A percentile compares a stretch with the other conserved stretches of the same genome.
Conservation (phyloP, 2,329 filamentous ascomycete genomes). For the Pleochaeta shiraiana region DNA sequence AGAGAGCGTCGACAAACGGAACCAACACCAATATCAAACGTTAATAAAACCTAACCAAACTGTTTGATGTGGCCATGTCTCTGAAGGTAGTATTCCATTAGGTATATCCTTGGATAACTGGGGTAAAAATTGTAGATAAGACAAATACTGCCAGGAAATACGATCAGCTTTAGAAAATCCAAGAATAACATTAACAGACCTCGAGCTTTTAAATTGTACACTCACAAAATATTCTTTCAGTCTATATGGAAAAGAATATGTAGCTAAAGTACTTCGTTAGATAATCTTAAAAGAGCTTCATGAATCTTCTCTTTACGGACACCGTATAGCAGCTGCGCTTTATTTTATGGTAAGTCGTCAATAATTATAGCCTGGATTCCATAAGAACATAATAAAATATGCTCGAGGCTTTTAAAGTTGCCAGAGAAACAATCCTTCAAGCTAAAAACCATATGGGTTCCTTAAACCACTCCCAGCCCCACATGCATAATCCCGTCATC, state of each 20-base stretch:
- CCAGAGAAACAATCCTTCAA: background rate
- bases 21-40: background rate
- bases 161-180: background rate
- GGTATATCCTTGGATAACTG: no score
- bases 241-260: background rate
- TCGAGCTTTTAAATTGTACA: background rate
- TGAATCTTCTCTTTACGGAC: background rate
- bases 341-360: background rate
- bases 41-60: background rate
- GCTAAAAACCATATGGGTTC: background rate
- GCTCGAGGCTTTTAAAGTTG: background rate
- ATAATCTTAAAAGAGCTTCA: background rate
- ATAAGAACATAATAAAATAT: background rate
- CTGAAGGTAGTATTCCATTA: no score
- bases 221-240: background rate
- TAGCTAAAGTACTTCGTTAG: background rate
- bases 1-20: background rate
- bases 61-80: no score
- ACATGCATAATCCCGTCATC: no score
- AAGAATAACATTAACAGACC: background rate
- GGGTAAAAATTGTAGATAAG: no score
- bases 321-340: background rate
- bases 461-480: background rate
- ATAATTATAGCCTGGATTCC: background rate
- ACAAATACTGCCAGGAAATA: no score